Evolutionary conservation across 176 grass and related monocot species (phyloP).

Genomic region (Zoysia japonica): DNA sequence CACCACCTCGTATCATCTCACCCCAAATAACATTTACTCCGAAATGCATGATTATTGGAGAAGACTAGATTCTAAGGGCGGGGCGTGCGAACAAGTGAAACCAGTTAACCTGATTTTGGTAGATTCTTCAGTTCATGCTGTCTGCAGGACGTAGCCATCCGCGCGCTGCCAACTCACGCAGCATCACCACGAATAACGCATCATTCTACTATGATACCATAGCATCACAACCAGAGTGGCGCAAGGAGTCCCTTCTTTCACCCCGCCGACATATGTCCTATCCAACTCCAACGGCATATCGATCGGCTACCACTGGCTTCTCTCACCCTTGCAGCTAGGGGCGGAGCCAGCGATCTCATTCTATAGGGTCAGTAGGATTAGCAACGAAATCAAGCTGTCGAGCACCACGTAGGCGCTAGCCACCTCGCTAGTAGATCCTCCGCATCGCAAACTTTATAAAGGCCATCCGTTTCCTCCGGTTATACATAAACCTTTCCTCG

Average conservation of each 20-base stretch:
- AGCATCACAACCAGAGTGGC: too few species aligned
- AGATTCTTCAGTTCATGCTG: too few species aligned
- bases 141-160: too few species aligned
- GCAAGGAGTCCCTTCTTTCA: neutral
- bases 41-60: too few species aligned
- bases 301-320: neutral
- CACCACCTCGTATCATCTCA: too few species aligned
- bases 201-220: too few species aligned
- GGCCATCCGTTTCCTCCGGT: constrained; percentile 12
- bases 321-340: neutral
- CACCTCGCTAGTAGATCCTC: constrained; percentile 1
- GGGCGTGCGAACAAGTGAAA: neutral
- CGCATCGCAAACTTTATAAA: constrained; percentile 29
- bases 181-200: too few species aligned
- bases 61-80: neutral
- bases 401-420: neutral
- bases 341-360: too few species aligned
- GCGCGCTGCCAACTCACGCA: too few species aligned
- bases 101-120: neutral
- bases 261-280: neutral
- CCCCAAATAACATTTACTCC: too few species aligned
- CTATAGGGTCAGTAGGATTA: too few species aligned
- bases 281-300: neutral
- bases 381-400: neutral
- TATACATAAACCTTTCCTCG: neutral